phyloP scores from a whole-genome alignment of 2,329 filamentous ascomycete genomes.

The Penicillium sp. region DNA sequence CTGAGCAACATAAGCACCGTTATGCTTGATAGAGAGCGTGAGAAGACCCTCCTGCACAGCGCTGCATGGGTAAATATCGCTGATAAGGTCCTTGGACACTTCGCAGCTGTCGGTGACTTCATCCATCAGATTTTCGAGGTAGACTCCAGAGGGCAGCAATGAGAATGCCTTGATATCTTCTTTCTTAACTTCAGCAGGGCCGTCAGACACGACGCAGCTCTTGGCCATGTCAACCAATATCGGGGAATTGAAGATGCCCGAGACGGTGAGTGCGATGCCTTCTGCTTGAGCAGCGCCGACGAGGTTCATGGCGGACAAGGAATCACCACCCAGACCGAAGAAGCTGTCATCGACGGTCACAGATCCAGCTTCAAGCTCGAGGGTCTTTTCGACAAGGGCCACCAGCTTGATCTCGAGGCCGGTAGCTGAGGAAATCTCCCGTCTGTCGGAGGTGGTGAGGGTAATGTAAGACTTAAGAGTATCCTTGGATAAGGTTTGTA shows the following conservation, averaged over 20 bases:
- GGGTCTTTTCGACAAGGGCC: conserved; percentile 33
- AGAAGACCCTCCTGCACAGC: conserved; percentile 41
- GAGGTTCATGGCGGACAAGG: conserved; percentile 42
- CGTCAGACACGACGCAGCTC: conserved; percentile 15
- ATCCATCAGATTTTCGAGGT: conserved; percentile 19
- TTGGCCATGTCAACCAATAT: conserved; percentile 38
- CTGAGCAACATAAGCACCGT: conserved; percentile 43
- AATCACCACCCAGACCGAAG: conserved; percentile 42
- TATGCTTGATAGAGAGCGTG: conserved; percentile 41
- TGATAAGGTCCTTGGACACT: conserved; percentile 24
- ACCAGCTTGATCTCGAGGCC: conserved; percentile 26
- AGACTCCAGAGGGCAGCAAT: conserved; percentile 19
- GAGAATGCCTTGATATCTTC: conserved; percentile 22
- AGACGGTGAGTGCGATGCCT: conserved; percentile 36
- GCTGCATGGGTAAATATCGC: conserved; percentile 39
- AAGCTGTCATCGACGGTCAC: conserved; percentile 41
- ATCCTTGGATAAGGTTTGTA: conserved; percentile 29
- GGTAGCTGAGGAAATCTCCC: conserved; percentile 20
- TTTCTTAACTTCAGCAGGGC: neutral
- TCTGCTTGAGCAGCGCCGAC: conserved; percentile 36
- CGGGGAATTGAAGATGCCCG: conserved; percentile 40
- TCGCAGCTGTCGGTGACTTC: conserved; percentile 27
- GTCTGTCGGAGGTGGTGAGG: conserved; percentile 13
- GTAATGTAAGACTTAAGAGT: conserved; percentile 26
- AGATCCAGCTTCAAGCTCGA: conserved; percentile 32